These are phyloP conservation scores for Xerocomus amazonicus DNA, from an alignment of 1,284 basidiomycete species.

Conservation along the genomic window DNA sequence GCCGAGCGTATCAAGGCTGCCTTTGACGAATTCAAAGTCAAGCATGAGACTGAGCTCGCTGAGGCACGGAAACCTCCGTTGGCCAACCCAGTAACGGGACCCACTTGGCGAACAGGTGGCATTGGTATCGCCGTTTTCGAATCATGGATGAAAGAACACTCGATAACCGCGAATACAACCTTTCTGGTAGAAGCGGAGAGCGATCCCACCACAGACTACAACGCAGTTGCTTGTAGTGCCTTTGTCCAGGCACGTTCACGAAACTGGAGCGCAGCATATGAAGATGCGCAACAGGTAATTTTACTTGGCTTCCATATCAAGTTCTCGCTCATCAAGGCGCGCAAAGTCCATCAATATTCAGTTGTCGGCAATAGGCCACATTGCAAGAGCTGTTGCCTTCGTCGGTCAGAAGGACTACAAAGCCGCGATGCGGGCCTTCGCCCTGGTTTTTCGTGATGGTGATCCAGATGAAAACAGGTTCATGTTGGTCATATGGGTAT, in stretches of 20 bases:
- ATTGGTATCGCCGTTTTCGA: slow-evolving; percentile 1
- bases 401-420: slow-evolving; percentile 3
- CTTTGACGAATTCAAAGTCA: neutral
- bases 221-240: slow-evolving; percentile 5
- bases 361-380: slow-evolving; percentile 5
- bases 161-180: neutral
- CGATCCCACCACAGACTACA: slow-evolving; percentile 1
- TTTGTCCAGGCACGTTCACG: slow-evolving; percentile 2
- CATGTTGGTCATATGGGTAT: slow-evolving; percentile 5
- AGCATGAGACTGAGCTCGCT: slow-evolving; percentile 1
- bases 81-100: neutral
- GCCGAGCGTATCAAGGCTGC: neutral
- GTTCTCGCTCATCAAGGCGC: neutral
- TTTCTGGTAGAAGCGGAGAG: neutral
- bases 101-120: neutral
- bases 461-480: slow-evolving; percentile 2
- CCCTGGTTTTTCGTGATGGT: slow-evolving; percentile 6
- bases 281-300: slow-evolving; percentile 5
- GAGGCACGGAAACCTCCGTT: neutral
- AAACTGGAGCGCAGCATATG: slow-evolving; percentile 4
- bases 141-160: slow-evolving; percentile 3
- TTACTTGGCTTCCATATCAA: neutral
- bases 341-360: slow-evolving; percentile 1
- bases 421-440: slow-evolving; percentile 4
- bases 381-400: slow-evolving; percentile 4